Evolutionary conservation across 192 early-diverging fungal species (phyloP).

Genomic region (Allomyces macrogynus): DNA sequence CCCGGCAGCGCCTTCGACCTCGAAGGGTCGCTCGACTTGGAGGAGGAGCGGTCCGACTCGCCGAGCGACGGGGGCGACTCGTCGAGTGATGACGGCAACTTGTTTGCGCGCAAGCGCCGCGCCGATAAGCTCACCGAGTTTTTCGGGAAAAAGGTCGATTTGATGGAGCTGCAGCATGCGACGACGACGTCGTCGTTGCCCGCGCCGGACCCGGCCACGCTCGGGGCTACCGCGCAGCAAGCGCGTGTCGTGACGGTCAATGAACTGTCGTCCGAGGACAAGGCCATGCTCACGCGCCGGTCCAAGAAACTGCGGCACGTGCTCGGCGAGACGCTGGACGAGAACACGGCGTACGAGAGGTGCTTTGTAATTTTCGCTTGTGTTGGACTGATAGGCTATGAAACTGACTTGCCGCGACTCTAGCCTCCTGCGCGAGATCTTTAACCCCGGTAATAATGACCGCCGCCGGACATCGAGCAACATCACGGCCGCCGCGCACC

Average conservation of each 20-base stretch:
- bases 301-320: neutral
- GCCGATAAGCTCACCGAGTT: neutral
- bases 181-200: neutral
- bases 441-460: too few species aligned
- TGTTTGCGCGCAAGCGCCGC: neutral
- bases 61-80: neutral
- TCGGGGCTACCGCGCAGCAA: neutral
- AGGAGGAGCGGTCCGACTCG: neutral
- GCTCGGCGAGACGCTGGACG: neutral
- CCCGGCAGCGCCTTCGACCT: neutral
- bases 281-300: conserved; percentile 1
- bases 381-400: too few species aligned
- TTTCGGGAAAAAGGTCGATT: neutral
- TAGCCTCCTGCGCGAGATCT: too few species aligned
- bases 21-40: too few species aligned
- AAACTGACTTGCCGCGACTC: too few species aligned
- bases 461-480: too few species aligned
- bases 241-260: neutral
- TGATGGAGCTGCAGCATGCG: neutral
- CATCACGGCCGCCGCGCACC: too few species aligned
- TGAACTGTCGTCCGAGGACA: neutral
- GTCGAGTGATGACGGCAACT: neutral
- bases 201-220: neutral
- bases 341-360: neutral
- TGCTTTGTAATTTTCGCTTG: too few species aligned